Evolutionary conservation across 306 rosid species (phyloP).

Genomic region (Inga leiocalycina): DNA sequence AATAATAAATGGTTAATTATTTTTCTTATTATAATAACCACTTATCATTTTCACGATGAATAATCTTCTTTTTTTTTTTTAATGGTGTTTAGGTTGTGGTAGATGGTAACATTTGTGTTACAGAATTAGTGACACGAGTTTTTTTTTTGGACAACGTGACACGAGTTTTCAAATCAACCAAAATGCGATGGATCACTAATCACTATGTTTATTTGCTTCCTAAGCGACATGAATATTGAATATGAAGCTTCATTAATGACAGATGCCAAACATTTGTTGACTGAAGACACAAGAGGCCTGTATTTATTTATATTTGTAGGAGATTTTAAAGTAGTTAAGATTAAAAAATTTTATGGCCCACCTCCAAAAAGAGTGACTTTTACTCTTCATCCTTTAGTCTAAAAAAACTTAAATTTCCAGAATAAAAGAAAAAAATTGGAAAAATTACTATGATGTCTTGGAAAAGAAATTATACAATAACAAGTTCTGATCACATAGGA

Average conservation of each 20-base stretch:
- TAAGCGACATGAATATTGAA: constrained; percentile 1
- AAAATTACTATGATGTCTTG: not conserved
- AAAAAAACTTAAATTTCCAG: not conserved
- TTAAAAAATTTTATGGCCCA: not conserved
- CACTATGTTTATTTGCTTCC: constrained; percentile 27
- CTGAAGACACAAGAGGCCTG: not conserved
- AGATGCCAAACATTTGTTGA: constrained; percentile 24
- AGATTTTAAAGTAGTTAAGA: not conserved
- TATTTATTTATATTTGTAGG: not conserved
- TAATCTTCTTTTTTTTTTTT: constrained; percentile 13
- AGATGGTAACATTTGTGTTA: constrained; percentile 42
- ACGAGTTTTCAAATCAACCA: not conserved
- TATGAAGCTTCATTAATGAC: constrained; percentile 14
- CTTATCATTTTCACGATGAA: constrained; percentile 30
- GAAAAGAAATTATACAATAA: no score
- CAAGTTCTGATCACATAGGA: no score
- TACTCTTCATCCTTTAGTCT: not conserved
- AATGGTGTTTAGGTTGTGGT: not conserved
- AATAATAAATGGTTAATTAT: constrained; percentile 14
- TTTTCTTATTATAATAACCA: not conserved
- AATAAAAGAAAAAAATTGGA: not conserved
- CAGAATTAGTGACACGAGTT: constrained; percentile 29
- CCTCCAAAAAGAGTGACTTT: not conserved
- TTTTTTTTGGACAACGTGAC: no score
- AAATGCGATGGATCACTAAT: not conserved